Evolutionary conservation across 768 basidiomycete species (phyloP).

Genomic region (Saitozyma sp.): DNA sequence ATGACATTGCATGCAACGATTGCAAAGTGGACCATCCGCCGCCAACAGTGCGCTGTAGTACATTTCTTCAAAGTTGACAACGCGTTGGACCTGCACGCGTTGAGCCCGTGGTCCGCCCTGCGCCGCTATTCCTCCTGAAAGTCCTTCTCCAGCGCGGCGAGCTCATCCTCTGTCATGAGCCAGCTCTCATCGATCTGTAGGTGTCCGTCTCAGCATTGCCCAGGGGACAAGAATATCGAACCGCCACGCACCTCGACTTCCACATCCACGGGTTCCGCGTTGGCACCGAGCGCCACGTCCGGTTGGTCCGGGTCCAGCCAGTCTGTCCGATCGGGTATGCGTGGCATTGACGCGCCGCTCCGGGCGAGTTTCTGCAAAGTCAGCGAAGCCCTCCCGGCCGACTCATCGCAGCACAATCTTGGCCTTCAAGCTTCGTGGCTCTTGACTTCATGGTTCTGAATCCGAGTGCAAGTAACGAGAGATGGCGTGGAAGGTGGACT

Average conservation of each 20-base stretch:
- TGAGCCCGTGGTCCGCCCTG: too few relatives aligned
- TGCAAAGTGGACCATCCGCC: too few relatives aligned
- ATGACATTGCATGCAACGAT: background rate
- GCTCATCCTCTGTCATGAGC: constrained; percentile 40
- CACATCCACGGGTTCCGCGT: constrained; percentile 17
- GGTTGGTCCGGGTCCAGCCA: constrained; percentile 43
- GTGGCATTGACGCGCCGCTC: constrained; percentile 35
- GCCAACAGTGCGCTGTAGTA: too few relatives aligned
- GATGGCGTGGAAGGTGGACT: background rate
- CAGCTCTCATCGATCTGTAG: constrained; percentile 40
- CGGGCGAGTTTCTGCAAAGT: constrained; percentile 27
- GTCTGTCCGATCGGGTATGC: constrained; percentile 25
- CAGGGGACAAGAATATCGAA: background rate
- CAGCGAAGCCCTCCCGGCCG: too few relatives aligned
- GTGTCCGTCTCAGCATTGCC: background rate
- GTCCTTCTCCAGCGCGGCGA: constrained; percentile 27
- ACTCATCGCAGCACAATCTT: too few relatives aligned
- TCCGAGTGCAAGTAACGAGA: too few relatives aligned
- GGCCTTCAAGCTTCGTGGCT: too few relatives aligned
- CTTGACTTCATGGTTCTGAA: too few relatives aligned
- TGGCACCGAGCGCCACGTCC: constrained; percentile 5
- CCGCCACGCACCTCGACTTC: constrained; percentile 35
- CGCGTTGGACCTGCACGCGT: too few relatives aligned
- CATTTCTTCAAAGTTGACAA: too few relatives aligned
- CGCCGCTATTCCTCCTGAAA: background rate